Evolutionary conservation across 257 asterid genomes (phyloP).

Genomic region (Lycium ferocissimum): DNA sequence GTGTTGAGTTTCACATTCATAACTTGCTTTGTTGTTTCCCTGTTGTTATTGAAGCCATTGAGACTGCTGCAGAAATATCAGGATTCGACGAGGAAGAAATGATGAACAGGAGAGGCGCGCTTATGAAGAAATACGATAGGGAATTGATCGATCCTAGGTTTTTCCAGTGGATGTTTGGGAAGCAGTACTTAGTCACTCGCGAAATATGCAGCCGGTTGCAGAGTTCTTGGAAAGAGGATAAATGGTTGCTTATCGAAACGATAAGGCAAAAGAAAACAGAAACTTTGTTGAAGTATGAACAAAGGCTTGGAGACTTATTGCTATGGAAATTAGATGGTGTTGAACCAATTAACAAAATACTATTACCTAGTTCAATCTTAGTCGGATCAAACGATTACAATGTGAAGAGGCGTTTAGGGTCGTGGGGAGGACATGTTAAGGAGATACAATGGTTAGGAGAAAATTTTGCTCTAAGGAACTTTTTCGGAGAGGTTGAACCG

Average conservation of each 20-base stretch:
- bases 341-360: constrained; percentile 36
- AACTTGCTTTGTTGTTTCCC: constrained; percentile 75
- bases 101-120: constrained; percentile 56
- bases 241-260: constrained; percentile 38
- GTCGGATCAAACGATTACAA: constrained; percentile 62
- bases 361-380: constrained; percentile 53
- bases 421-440: constrained; percentile 65
- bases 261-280: constrained; percentile 30
- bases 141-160: constrained; percentile 47
- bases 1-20: constrained; percentile 75
- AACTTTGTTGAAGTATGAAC: constrained; percentile 49
- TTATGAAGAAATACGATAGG: constrained; percentile 61
- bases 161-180: constrained; percentile 45
- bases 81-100: constrained; percentile 67
- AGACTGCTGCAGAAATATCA: constrained; percentile 78
- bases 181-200: constrained; percentile 41
- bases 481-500: constrained; percentile 69
- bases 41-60: constrained; percentile 86
- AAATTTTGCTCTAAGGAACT: constrained; percentile 71
- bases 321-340: constrained; percentile 51
- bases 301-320: constrained; percentile 55
- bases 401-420: constrained; percentile 69
- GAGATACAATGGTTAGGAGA: constrained; percentile 94
- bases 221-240: constrained; percentile 41
- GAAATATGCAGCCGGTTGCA: constrained; percentile 39